Conservation (phyloP, 805 yeast genomes). For the Lipomyces lipofer region DNA sequence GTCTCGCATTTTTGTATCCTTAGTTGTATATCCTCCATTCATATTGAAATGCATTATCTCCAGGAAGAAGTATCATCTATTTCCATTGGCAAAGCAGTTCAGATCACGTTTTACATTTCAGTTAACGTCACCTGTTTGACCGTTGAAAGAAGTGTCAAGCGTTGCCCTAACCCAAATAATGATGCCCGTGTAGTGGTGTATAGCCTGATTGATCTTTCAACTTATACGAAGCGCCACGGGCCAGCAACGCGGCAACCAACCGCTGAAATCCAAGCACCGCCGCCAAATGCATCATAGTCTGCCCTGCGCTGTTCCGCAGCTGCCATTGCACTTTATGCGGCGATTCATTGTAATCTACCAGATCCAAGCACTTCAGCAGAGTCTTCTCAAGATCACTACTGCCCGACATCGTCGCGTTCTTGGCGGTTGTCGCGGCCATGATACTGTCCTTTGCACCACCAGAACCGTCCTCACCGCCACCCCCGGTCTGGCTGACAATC, state of each 20-base stretch:
- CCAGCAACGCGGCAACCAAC: conserved; percentile 63
- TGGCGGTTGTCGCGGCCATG: conserved; percentile 15
- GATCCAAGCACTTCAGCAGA: conserved; percentile 55
- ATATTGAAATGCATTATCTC: too few relatives aligned
- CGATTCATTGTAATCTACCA: conserved; percentile 58
- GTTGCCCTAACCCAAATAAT: too few relatives aligned
- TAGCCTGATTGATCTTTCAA: conserved; percentile 75
- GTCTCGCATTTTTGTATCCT: too few relatives aligned
- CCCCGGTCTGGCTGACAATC: conserved; percentile 66
- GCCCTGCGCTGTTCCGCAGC: conserved; percentile 78
- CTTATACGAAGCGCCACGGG: conserved; percentile 58
- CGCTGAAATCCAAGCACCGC: conserved; percentile 68
- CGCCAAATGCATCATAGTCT: conserved; percentile 84
- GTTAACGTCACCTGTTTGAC: too few relatives aligned
- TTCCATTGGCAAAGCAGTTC: too few relatives aligned
- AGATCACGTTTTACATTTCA: too few relatives aligned
- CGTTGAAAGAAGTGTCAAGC: too few relatives aligned
- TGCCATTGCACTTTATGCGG: conserved; percentile 66
- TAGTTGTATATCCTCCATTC: too few relatives aligned
- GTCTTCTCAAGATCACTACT: conserved; percentile 43
- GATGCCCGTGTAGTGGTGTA: conserved; percentile 90
- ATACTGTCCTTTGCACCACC: conserved; percentile 34
- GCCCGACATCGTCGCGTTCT: not conserved
- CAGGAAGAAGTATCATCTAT: too few relatives aligned
- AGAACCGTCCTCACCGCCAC: conserved; percentile 39